Evolutionary conservation across 768 basidiomycete genomes (phyloP).

Genomic region (Psilocybe tampanensis): DNA sequence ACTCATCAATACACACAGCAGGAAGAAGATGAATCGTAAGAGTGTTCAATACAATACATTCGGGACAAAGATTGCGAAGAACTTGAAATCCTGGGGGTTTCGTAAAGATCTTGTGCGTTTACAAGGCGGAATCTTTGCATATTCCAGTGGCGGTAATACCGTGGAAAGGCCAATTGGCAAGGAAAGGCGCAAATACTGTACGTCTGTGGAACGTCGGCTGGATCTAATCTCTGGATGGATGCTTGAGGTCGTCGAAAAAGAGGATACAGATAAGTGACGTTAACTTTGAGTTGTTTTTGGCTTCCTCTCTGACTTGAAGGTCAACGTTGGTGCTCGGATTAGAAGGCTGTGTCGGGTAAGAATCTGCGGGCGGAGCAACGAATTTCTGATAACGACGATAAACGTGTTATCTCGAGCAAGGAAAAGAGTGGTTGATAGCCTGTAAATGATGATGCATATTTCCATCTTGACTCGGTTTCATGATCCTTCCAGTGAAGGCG

Average conservation of each 20-base stretch:
- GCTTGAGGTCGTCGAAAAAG: not conserved
- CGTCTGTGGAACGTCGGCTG: not conserved
- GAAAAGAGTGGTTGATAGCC: not conserved
- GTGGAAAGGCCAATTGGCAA: no score
- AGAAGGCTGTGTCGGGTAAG: not conserved
- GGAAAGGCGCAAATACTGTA: not conserved
- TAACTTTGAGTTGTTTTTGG: not conserved
- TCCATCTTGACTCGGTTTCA: not conserved
- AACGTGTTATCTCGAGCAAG: not conserved
- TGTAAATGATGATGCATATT: constrained; percentile 1
- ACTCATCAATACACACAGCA: not conserved
- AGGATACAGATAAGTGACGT: not conserved
- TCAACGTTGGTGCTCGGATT: not conserved
- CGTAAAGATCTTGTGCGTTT: not conserved
- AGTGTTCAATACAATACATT: not conserved
- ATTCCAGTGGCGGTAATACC: not conserved
- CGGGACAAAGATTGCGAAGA: not conserved
- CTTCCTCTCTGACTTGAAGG: not conserved
- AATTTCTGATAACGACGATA: not conserved
- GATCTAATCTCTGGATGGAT: not conserved
- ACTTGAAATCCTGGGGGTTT: not conserved
- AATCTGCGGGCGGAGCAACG: not conserved
- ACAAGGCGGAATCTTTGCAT: not conserved
- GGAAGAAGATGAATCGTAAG: not conserved
- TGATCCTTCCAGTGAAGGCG: not conserved